Conservation (phyloP, 23 red algal species). For the Cyanidioschyzon merolae region DNA sequence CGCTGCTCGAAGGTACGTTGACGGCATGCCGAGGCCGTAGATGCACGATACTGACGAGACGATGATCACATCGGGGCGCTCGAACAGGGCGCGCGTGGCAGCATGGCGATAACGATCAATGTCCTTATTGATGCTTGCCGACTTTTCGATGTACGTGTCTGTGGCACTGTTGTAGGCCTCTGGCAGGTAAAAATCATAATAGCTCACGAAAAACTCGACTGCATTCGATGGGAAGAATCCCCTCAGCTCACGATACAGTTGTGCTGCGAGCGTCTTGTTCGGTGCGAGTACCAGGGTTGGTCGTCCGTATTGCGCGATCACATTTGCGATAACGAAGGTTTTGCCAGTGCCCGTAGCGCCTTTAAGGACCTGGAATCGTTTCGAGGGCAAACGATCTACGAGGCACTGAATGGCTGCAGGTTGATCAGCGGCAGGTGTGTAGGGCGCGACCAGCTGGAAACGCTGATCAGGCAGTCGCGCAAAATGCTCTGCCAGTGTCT, state of each 20-base stretch:
- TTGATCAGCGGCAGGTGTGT: conserved; percentile 48
- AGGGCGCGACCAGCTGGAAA: conserved; percentile 35
- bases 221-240: conserved; percentile 49
- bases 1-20: conserved; percentile 50
- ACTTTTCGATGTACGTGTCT: conserved; percentile 79
- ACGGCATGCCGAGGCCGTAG: conserved; percentile 65
- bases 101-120: conserved; percentile 69
- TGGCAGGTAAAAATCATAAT: conserved; percentile 63
- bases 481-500: background rate
- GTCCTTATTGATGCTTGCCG: conserved; percentile 48
- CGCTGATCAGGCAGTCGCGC: background rate
- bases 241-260: conserved; percentile 55
- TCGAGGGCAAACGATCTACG: conserved; percentile 14
- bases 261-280: conserved; percentile 82
- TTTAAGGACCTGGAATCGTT: conserved; percentile 47
- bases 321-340: conserved; percentile 72
- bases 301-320: conserved; percentile 35
- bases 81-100: conserved; percentile 56
- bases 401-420: conserved; percentile 46
- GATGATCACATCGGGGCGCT: conserved; percentile 57
- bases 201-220: conserved; percentile 70
- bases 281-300: conserved; percentile 68
- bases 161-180: conserved; percentile 55
- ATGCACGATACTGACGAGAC: conserved; percentile 75
- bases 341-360: conserved; percentile 76